Evolutionary conservation across 2,329 filamentous ascomycete genomes (phyloP).

Genomic region (Ilyonectria destructans): DNA sequence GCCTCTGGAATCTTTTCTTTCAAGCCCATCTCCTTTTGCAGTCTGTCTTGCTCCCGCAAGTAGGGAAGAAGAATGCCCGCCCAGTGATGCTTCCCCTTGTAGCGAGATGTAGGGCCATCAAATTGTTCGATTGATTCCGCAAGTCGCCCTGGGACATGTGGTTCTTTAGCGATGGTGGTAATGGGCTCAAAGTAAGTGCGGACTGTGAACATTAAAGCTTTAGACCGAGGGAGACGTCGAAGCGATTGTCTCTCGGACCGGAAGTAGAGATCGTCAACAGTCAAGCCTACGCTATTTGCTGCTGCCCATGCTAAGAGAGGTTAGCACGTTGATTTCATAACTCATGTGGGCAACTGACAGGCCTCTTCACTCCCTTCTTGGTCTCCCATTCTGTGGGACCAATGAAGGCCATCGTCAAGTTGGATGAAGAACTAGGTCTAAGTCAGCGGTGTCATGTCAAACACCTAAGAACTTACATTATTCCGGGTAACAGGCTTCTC

Average conservation of each 20-base stretch:
- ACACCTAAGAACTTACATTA: conserved; percentile 24
- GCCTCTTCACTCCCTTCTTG: conserved; percentile 34
- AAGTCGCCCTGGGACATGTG: conserved; percentile 34
- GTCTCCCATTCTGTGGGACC: conserved; percentile 42
- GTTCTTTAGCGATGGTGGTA: conserved; percentile 32
- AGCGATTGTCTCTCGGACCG: conserved; percentile 41
- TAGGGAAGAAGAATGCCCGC: conserved; percentile 34
- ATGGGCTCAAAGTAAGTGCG: conserved; percentile 41
- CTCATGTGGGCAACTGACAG: not conserved
- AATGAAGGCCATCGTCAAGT: conserved; percentile 40
- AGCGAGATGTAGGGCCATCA: conserved; percentile 33
- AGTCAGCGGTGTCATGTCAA: too few species aligned
- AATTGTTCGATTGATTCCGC: conserved; percentile 39
- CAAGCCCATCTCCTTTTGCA: conserved; percentile 24
- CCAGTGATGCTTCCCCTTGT: conserved; percentile 43
- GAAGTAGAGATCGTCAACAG: conserved; percentile 38
- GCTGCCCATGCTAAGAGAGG: conserved; percentile 33
- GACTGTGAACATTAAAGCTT: conserved; percentile 34
- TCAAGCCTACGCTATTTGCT: conserved; percentile 27
- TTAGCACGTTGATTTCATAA: not conserved
- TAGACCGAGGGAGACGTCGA: conserved; percentile 36
- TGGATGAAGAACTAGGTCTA: conserved; percentile 46
- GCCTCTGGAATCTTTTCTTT: conserved; percentile 32
- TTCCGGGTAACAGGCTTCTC: conserved; percentile 38
- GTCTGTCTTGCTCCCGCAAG: conserved; percentile 31